Percentiles rank a stretch among this genome's conserved stretches.
These are phyloP conservation scores for Nelumbo lutea DNA, from an alignment of 164 flowering plant species.

Conservation along the genomic window DNA sequence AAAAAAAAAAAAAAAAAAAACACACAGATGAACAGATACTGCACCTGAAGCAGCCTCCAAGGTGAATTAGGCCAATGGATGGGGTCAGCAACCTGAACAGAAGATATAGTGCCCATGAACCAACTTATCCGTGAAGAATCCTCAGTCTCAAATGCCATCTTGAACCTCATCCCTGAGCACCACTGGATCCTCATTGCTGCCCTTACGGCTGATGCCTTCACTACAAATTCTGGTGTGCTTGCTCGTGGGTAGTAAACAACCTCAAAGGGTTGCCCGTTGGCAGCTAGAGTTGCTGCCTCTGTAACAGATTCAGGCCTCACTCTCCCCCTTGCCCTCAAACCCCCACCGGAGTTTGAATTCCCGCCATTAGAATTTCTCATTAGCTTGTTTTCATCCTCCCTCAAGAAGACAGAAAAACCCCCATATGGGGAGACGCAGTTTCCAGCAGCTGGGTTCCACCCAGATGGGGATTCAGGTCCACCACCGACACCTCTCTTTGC, in stretches of 20 bases:
- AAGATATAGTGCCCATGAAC: conserved; percentile 92
- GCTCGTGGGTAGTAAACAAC: conserved; percentile 82
- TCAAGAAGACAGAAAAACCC: conserved; percentile 48
- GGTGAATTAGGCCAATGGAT: conserved; percentile 90
- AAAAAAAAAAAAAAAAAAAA: not conserved
- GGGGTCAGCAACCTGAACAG: conserved; percentile 84
- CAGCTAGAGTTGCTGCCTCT: conserved; percentile 71
- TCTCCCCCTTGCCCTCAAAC: conserved; percentile 28
- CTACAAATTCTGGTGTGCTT: conserved; percentile 87
- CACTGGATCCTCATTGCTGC: conserved; percentile 71
- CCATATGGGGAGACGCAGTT: conserved; percentile 40
- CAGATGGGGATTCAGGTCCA: conserved; percentile 38
- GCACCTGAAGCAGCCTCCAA: conserved; percentile 96
- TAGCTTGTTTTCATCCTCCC: conserved; percentile 50
- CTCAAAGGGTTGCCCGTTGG: conserved; percentile 69
- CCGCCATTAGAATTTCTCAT: conserved; percentile 29
- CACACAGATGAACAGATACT: conserved; percentile 10
- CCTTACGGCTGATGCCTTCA: conserved; percentile 57
- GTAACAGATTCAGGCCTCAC: conserved; percentile 60
- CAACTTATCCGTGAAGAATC: conserved; percentile 94
- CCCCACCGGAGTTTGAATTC: conserved; percentile 23
- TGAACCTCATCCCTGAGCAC: conserved; percentile 91
- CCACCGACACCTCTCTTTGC: conserved; percentile 60
- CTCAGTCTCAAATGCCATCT: conserved; percentile 97
- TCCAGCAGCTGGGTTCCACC: conserved; percentile 50